phyloP scores from a whole-genome alignment of 2,329 filamentous ascomycete species.

The Dendrostoma leiphaemia region DNA sequence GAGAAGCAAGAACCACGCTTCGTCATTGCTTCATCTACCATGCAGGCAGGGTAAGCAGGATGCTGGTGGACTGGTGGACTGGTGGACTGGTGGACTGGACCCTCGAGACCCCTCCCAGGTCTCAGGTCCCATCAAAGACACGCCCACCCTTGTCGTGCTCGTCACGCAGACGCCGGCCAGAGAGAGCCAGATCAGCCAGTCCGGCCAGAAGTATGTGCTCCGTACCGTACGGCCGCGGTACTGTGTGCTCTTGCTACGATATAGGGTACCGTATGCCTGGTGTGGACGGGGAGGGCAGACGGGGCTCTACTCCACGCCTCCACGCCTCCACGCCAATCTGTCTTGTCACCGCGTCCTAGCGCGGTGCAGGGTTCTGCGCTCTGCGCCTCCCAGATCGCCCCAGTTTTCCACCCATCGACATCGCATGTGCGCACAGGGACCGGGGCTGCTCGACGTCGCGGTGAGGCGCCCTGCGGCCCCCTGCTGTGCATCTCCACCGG shows the following conservation, averaged over 20 bases:
- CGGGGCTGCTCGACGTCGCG: constrained; percentile 9
- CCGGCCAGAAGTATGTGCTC: no score
- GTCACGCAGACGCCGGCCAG: neutral
- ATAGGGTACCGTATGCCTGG: neutral
- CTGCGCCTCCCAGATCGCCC: constrained; percentile 20
- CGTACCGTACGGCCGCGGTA: no score
- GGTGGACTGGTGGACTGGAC: no score
- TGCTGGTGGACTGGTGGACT: no score
- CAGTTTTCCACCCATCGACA: constrained; percentile 19
- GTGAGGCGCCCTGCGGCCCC: constrained; percentile 14
- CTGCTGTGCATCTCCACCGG: constrained; percentile 1
- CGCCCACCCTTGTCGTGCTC: neutral
- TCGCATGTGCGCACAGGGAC: constrained; percentile 14
- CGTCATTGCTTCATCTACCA: no score
- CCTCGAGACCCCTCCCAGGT: neutral
- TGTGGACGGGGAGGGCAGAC: neutral
- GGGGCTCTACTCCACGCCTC: neutral
- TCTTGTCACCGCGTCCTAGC: constrained; percentile 17
- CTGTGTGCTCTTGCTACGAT: no score
- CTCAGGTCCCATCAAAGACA: constrained; percentile 1
- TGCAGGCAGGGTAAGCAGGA: no score
- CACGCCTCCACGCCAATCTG: constrained; percentile 19
- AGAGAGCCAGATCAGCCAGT: no score
- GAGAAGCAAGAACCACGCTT: no score
- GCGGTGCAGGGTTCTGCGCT: constrained; percentile 13